These are phyloP conservation scores for Cystoisospora suis DNA, from an alignment of 169 alveolate genomes.

Conservation along the genomic window DNA sequence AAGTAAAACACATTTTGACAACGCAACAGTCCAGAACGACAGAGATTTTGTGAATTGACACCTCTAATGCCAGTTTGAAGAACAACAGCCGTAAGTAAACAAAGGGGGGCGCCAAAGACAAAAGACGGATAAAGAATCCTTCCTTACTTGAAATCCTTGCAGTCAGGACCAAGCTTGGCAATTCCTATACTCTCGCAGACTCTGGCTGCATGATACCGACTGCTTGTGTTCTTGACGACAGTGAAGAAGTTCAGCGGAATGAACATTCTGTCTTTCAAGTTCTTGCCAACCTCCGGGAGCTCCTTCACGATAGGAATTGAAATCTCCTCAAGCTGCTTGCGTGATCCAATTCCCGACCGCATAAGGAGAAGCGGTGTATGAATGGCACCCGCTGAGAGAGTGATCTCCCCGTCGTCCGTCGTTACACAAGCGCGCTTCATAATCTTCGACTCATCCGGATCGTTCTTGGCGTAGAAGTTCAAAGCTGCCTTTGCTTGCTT, in stretches of 20 bases:
- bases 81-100: too few relatives aligned
- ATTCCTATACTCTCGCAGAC: conserved; percentile 36
- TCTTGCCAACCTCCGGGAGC: conserved; percentile 68
- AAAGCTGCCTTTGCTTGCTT: not conserved
- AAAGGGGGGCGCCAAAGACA: too few relatives aligned
- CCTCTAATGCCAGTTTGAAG: not conserved
- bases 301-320: not conserved
- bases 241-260: conserved; percentile 67
- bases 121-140: too few relatives aligned
- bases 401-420: conserved; percentile 66
- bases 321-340: conserved; percentile 44
- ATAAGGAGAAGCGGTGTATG: conserved; percentile 69
- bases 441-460: not conserved
- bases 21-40: not conserved
- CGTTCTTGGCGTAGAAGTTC: not conserved
- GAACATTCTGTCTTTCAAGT: conserved; percentile 67
- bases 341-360: conserved; percentile 72
- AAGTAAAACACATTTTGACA: too few relatives aligned
- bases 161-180: conserved; percentile 36
- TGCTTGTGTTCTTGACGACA: conserved; percentile 29
- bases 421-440: conserved; percentile 66
- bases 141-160: conserved; percentile 33
- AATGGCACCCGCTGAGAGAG: conserved; percentile 72
- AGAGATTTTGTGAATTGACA: not conserved
- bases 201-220: conserved; percentile 46